Evolutionary conservation across 176 grass and related monocot species (phyloP).

Genomic region (Leersia perrieri): DNA sequence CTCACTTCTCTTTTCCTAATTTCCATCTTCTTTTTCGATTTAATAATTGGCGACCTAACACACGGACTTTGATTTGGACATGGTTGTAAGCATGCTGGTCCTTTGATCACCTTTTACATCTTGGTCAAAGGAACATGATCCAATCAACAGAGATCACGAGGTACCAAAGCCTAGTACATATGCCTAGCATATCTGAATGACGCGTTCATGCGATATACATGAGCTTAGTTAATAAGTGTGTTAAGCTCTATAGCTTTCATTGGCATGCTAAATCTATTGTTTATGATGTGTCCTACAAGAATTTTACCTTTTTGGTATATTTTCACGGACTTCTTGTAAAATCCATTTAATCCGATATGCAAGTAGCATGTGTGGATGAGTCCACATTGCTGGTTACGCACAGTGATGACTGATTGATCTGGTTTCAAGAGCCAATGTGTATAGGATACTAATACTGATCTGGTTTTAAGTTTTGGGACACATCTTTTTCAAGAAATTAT

Average conservation of each 20-base stretch:
- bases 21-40: not conserved
- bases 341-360: no score
- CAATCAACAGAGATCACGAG: constrained; percentile 15
- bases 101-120: constrained; percentile 1
- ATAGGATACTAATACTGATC: not conserved
- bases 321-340: no score
- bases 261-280: no score
- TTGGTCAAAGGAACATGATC: constrained; percentile 2
- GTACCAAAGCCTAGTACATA: not conserved
- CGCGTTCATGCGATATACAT: not conserved
- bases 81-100: not conserved
- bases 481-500: not conserved
- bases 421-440: not conserved
- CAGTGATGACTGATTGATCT: not conserved
- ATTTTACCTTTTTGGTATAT: no score
- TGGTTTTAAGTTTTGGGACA: not conserved
- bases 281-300: no score
- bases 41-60: not conserved
- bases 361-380: no score
- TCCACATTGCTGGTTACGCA: not conserved
- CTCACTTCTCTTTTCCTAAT: not conserved
- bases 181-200: not conserved
- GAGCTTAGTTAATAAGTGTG: no score
- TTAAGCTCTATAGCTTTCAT: not conserved
- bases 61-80: constrained; percentile 9